Conservation (phyloP, 345 rosid genomes). For the Lepidium aucheri region DNA sequence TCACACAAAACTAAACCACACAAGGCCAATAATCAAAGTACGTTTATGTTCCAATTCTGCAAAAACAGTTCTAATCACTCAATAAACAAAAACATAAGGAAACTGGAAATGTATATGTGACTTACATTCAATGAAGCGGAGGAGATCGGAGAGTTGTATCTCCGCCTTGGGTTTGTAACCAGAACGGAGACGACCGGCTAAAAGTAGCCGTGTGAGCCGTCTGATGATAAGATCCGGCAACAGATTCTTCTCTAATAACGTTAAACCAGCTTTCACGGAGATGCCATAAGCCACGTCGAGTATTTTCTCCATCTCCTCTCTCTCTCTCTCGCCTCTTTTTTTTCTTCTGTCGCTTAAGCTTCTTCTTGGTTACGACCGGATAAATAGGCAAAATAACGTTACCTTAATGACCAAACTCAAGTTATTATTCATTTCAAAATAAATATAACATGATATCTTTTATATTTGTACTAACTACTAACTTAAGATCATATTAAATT, state of each 20-base stretch:
- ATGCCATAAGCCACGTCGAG: conserved; percentile 45
- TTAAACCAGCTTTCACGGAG: conserved; percentile 44
- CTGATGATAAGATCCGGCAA: conserved; percentile 62
- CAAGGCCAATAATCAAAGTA: background rate
- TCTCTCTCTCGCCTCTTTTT: background rate
- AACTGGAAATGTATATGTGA: background rate
- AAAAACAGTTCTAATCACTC: background rate
- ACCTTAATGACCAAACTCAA: too few species aligned
- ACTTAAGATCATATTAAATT: too few species aligned
- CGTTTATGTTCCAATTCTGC: background rate
- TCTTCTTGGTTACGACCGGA: background rate
- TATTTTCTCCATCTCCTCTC: conserved; percentile 44
- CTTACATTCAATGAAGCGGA: conserved; percentile 50
- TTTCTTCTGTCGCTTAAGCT: conserved; percentile 7
- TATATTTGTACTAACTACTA: too few species aligned
- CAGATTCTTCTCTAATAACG: conserved; percentile 59
- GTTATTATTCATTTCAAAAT: too few species aligned
- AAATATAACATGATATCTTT: too few species aligned
- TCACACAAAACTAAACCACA: background rate
- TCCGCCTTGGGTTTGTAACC: conserved; percentile 48
- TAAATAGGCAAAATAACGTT: too few species aligned
- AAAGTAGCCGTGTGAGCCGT: conserved; percentile 54
- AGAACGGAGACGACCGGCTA: conserved; percentile 69
- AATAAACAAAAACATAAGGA: background rate
- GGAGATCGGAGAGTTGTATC: conserved; percentile 58